phyloP scores from a whole-genome alignment of 139 green algal genomes.

The Tetraselmis striata region DNA sequence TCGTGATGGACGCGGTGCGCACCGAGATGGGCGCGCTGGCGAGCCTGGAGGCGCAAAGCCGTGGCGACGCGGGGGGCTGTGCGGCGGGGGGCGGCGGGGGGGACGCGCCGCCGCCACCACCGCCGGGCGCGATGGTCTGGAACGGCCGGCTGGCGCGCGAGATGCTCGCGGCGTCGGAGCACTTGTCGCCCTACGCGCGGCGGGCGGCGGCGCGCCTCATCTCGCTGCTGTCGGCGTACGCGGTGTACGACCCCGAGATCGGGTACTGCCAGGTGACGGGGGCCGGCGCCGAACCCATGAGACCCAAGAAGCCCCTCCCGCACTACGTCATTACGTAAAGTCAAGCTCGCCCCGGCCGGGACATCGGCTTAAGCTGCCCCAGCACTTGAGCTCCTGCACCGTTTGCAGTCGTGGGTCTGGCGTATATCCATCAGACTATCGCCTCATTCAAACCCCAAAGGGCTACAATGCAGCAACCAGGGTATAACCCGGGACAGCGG shows the following conservation, averaged over 20 bases:
- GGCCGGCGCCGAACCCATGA: no score
- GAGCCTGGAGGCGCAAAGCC: not conserved
- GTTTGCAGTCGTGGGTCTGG: no score
- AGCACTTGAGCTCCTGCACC: slow-evolving; percentile 16
- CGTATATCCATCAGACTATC: no score
- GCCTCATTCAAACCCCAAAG: no score
- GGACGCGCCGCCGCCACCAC: not conserved
- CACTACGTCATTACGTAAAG: no score
- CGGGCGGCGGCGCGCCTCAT: slow-evolving; percentile 49
- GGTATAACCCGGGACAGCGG: no score
- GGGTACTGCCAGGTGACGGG: slow-evolving; percentile 86
- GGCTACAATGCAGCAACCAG: no score
- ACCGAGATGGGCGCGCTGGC: slow-evolving; percentile 30
- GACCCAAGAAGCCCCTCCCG: no score
- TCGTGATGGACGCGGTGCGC: slow-evolving; percentile 61
- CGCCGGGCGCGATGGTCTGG: slow-evolving; percentile 18
- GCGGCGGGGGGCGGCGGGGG: slow-evolving; percentile 58
- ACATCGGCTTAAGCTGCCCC: no score
- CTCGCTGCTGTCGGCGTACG: slow-evolving; percentile 72
- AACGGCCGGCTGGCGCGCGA: not conserved
- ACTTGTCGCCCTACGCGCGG: slow-evolving; percentile 25
- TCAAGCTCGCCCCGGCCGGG: no score
- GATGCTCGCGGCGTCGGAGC: not conserved
- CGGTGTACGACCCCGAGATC: slow-evolving; percentile 66
- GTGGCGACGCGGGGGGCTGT: slow-evolving; percentile 6